phyloP scores from a whole-genome alignment of 345 rosid species.

The Euclidium syriacum region DNA sequence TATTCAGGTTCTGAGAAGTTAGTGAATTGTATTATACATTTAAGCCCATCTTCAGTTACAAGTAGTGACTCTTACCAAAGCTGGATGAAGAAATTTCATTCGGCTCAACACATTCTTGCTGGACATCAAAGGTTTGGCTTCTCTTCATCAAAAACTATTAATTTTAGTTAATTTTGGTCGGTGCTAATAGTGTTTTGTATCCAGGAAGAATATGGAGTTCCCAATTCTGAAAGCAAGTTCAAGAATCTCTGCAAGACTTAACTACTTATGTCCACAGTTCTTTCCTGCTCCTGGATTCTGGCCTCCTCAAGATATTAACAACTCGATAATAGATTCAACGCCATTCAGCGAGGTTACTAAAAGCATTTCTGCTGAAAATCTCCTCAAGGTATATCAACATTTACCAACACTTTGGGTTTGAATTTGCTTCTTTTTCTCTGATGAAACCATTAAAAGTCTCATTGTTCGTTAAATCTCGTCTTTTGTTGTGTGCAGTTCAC shows the following conservation, averaged over 20 bases:
- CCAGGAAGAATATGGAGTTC: slow-evolving; percentile 78
- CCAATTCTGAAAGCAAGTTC: slow-evolving; percentile 81
- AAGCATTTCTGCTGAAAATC: slow-evolving; percentile 76
- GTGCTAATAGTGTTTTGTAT: neutral
- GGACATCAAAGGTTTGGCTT: slow-evolving; percentile 68
- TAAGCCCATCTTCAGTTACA: slow-evolving; percentile 66
- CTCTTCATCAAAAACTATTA: slow-evolving; percentile 1
- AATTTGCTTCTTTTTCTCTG: neutral
- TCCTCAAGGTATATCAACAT: slow-evolving; percentile 68
- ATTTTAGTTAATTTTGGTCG: neutral
- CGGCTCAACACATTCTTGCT: slow-evolving; percentile 79
- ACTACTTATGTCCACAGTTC: slow-evolving; percentile 91
- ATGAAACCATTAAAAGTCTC: neutral
- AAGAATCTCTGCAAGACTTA: slow-evolving; percentile 70
- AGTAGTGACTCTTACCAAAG: slow-evolving; percentile 51
- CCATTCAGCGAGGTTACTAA: slow-evolving; percentile 47
- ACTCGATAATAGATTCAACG: slow-evolving; percentile 20
- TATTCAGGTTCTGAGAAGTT: slow-evolving; percentile 36
- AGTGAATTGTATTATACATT: slow-evolving; percentile 77
- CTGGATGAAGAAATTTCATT: slow-evolving; percentile 81
- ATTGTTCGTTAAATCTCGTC: neutral
- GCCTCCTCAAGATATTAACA: slow-evolving; percentile 38
- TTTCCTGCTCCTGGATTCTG: slow-evolving; percentile 89
- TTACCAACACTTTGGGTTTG: neutral
- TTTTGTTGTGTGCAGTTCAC: slow-evolving; percentile 50